Percentiles rank a stretch among this genome's conserved stretches.
Evolutionary conservation across 176 grass and related monocot species (phyloP).

Genomic region (Avena atlantica): DNA sequence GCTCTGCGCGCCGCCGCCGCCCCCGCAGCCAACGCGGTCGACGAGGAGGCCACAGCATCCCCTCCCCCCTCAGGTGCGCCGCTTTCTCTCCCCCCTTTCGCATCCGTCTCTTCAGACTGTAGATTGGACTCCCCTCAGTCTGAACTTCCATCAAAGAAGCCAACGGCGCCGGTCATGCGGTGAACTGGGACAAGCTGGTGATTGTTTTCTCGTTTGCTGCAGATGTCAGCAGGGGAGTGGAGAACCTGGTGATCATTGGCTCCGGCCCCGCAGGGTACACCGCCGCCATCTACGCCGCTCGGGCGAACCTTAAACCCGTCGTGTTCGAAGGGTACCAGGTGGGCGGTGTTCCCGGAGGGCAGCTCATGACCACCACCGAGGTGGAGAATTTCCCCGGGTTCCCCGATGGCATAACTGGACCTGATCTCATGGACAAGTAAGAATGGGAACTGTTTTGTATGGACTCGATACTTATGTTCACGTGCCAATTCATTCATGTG

Average conservation of each 20-base stretch:
- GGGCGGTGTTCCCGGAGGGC: conserved; percentile 90
- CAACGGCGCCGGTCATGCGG: too few species aligned
- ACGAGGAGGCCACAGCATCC: conserved; percentile 44
- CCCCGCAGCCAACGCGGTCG: conserved; percentile 33
- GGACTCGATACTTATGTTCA: too few species aligned
- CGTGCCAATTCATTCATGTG: too few species aligned
- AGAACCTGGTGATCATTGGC: conserved; percentile 97
- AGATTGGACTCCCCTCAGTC: too few species aligned
- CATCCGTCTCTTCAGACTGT: too few species aligned
- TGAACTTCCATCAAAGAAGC: too few species aligned
- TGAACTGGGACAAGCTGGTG: too few species aligned
- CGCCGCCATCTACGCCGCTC: conserved; percentile 87
- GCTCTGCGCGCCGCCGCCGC: conserved; percentile 34
- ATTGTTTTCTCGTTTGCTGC: too few species aligned
- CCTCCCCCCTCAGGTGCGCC: conserved; percentile 41
- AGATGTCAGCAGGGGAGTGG: conserved; percentile 44
- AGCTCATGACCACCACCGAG: conserved; percentile 98
- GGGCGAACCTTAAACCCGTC: conserved; percentile 93
- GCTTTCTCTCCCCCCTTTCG: too few species aligned
- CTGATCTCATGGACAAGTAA: conserved; percentile 99
- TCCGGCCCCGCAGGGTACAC: conserved; percentile 97
- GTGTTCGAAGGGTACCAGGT: conserved; percentile 96
- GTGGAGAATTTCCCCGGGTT: conserved; percentile 98
- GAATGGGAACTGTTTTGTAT: neutral
- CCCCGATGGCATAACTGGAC: conserved; percentile 89